Percentiles rank a stretch among this genome's conserved stretches.
These are phyloP conservation scores for Quercus suber DNA, from an alignment of 306 rosid species.

Conservation along the genomic window DNA sequence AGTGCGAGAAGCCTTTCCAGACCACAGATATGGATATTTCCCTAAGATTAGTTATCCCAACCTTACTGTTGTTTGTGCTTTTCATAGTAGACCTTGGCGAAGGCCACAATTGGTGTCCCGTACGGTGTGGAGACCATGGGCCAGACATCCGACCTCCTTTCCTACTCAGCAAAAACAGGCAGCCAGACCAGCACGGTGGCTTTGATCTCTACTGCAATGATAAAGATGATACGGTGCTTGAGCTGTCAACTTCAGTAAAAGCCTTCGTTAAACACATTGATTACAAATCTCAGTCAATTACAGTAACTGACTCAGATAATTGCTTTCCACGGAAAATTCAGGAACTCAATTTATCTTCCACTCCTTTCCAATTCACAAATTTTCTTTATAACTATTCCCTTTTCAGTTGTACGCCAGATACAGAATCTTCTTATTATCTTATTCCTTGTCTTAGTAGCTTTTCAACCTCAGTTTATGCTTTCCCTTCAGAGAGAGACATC, in stretches of 20 bases:
- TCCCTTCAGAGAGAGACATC: background rate
- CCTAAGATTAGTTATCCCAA: no score
- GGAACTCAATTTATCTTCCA: background rate
- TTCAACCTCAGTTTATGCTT: background rate
- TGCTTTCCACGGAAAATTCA: background rate
- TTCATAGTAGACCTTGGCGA: no score
- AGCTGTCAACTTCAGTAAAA: background rate
- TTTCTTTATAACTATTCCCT: accelerated
- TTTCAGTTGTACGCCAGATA: background rate
- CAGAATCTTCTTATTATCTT: no score
- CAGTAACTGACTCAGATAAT: background rate
- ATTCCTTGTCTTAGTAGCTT: background rate
- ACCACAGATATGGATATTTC: no score
- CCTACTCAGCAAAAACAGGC: background rate
- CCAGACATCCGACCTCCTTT: no score
- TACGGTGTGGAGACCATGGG: no score
- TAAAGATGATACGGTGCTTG: background rate
- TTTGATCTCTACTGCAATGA: background rate
- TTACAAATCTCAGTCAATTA: background rate
- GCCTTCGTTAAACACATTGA: background rate
- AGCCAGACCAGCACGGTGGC: slow-evolving; percentile 15
- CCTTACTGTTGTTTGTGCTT: no score
- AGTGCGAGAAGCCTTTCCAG: no score
- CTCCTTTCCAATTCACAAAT: background rate
- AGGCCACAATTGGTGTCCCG: no score